Percentiles rank a stretch among this genome's conserved stretches.
These are phyloP conservation scores for Quaeritorhiza haematococci DNA, from an alignment of 371 early-diverging fungal genomes.

Conservation along the genomic window DNA sequence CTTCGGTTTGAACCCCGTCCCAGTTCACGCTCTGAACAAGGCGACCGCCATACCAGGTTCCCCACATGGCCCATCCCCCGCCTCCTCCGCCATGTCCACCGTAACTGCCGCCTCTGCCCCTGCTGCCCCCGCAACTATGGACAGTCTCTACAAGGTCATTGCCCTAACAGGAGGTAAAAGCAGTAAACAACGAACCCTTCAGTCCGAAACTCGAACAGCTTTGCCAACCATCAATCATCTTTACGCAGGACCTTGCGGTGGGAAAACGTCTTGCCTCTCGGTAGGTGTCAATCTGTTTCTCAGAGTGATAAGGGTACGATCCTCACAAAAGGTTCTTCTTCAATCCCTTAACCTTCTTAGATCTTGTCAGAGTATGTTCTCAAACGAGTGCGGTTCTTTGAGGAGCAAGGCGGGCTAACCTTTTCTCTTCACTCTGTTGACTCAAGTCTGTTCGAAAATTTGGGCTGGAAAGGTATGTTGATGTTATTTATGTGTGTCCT, in stretches of 20 bases:
- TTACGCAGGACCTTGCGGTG: constrained; percentile 32
- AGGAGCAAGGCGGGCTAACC: neutral
- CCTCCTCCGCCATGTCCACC: no score
- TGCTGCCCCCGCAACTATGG: no score
- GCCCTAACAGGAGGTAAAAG: constrained; percentile 12
- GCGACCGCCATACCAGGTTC: no score
- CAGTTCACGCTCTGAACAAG: no score
- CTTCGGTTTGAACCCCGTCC: no score
- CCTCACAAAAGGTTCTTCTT: neutral
- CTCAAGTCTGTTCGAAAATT: constrained; percentile 28
- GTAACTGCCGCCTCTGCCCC: no score
- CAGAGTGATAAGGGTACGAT: neutral
- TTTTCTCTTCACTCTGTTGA: neutral
- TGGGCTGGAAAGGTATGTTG: constrained; percentile 29
- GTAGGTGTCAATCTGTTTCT: neutral
- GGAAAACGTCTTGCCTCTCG: constrained; percentile 32
- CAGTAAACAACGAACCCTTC: no score
- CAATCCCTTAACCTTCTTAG: neutral
- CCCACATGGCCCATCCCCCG: no score
- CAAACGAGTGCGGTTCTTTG: neutral
- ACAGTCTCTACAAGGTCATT: constrained; percentile 28
- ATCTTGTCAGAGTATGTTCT: no score
- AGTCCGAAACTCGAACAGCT: no score
- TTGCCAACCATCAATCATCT: no score
- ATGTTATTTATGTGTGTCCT: neutral